phyloP scores from a whole-genome alignment of 2,329 filamentous ascomycete species.

The Tolypocladium nubicola region DNA sequence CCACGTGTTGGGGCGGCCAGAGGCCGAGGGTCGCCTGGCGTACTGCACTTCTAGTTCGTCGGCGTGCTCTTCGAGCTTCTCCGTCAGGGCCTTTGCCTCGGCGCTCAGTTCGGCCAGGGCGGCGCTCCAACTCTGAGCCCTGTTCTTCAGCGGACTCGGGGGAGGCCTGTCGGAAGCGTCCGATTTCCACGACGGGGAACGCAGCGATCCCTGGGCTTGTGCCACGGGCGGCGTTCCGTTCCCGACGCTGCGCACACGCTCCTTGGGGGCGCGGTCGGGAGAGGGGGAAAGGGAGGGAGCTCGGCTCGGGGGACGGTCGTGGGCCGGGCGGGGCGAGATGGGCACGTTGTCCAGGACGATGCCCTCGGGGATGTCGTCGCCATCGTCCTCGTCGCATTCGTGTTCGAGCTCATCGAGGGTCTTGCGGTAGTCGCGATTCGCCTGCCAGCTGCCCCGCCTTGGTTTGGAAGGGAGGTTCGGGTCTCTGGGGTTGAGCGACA shows the following conservation, averaged over 20 bases:
- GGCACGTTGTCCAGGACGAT: conserved; percentile 74
- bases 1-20: conserved; percentile 30
- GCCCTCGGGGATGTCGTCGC: conserved; percentile 69
- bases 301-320: conserved; percentile 43
- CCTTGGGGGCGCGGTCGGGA: conserved; percentile 38
- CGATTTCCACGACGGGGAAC: conserved; percentile 44
- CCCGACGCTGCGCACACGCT: conserved; percentile 44
- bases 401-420: conserved; percentile 60
- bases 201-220: conserved; percentile 47
- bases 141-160: conserved; percentile 35
- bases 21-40: conserved; percentile 16
- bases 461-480: conserved; percentile 27
- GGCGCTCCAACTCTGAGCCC: conserved; percentile 66
- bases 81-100: conserved; percentile 65
- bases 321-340: conserved; percentile 59
- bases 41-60: conserved; percentile 42
- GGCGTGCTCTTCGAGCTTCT: conserved; percentile 71
- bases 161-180: conserved; percentile 27
- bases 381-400: conserved; percentile 67
- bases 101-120: conserved; percentile 58
- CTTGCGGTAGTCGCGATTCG: conserved; percentile 48
- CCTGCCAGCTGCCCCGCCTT: conserved; percentile 62
- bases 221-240: conserved; percentile 53
- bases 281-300: conserved; percentile 43
- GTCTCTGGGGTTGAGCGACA: conserved; percentile 34